Evolutionary conservation across 208 protist species (phyloP).

Genomic region (Entamoeba invadens): DNA sequence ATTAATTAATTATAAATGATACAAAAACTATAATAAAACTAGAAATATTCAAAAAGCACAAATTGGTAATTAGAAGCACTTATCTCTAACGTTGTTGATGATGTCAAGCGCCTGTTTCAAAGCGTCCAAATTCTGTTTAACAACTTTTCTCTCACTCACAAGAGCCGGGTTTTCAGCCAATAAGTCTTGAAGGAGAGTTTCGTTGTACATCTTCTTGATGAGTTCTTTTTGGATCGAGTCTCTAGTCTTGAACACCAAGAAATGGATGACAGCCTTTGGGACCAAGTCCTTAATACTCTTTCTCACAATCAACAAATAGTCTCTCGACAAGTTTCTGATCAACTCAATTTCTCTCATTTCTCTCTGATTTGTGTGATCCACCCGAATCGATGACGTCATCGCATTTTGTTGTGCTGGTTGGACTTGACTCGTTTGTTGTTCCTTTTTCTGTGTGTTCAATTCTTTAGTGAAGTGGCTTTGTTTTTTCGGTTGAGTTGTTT

Average conservation of each 20-base stretch:
- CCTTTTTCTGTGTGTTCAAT: background rate
- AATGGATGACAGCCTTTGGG: slow-evolving; percentile 88
- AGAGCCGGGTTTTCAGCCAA: slow-evolving; percentile 67
- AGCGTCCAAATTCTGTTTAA: background rate
- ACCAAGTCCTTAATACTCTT: slow-evolving; percentile 72
- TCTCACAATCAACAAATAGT: slow-evolving; percentile 66
- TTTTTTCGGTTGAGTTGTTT: background rate
- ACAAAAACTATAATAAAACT: no score
- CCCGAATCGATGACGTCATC: background rate
- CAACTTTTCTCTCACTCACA: background rate
- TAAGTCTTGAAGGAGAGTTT: slow-evolving; percentile 67
- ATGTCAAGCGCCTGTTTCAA: background rate
- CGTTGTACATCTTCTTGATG: slow-evolving; percentile 70
- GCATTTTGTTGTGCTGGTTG: background rate
- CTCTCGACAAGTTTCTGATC: slow-evolving; percentile 1
- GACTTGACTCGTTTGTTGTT: background rate
- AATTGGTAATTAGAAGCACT: background rate
- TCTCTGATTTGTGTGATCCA: slow-evolving; percentile 11
- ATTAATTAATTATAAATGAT: no score
- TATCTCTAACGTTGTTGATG: background rate
- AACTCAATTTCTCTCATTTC: slow-evolving; percentile 17
- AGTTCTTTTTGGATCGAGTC: slow-evolving; percentile 67
- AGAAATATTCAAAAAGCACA: no score
- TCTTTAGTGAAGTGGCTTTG: background rate
- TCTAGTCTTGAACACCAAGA: slow-evolving; percentile 74